Percentiles rank a stretch among this genome's conserved stretches.
Conservation (phyloP, 2,329 filamentous ascomycete species). For the Claviceps pazoutovae region DNA sequence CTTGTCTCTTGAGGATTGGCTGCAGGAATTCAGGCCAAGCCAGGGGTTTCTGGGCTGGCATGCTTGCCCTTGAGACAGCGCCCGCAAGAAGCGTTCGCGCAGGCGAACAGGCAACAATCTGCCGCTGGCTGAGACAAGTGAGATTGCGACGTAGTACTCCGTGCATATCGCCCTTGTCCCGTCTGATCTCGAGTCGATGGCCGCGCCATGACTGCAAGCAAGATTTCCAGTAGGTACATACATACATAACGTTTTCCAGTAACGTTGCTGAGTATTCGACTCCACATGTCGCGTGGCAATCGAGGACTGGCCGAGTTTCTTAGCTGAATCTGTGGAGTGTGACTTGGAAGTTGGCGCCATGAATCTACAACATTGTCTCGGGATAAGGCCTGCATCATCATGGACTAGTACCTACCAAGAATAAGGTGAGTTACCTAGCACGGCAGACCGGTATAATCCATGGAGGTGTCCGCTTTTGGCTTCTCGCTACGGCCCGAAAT, state of each 20-base stretch:
- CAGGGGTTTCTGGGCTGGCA: neutral
- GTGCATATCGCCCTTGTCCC: neutral
- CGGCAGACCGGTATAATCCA: no score
- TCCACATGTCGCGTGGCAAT: neutral
- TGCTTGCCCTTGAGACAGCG: neutral
- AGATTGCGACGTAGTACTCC: conserved; percentile 1
- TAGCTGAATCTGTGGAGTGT: neutral
- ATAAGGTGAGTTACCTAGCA: no score
- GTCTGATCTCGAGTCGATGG: no score
- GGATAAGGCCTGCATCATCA: neutral
- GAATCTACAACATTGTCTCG: neutral
- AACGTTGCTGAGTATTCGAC: neutral
- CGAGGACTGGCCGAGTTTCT: neutral
- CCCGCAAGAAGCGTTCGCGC: no score
- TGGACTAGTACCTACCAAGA: no score
- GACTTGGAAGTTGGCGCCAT: neutral
- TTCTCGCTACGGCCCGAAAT: no score
- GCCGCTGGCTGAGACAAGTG: neutral
- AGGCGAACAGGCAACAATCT: neutral
- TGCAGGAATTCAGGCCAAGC: no score
- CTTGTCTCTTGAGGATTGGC: no score
- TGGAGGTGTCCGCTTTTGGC: no score
- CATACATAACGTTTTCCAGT: no score
- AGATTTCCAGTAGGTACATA: no score
- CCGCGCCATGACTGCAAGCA: no score